Evolutionary conservation across 2,329 filamentous ascomycete genomes (phyloP).

Genomic region (Sarocladium brachiariae): DNA sequence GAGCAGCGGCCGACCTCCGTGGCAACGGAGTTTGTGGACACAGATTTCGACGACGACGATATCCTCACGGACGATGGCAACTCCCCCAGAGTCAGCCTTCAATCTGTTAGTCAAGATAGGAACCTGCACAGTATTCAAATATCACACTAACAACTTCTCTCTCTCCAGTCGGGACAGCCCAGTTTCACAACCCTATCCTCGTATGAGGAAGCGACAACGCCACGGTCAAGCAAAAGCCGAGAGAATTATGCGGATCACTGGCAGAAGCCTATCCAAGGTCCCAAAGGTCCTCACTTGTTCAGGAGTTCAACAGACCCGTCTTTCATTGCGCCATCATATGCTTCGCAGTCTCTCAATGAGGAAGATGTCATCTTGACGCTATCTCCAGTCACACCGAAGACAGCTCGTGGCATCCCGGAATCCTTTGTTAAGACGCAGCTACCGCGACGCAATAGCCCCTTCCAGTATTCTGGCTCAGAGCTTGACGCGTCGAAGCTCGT

Average conservation of each 20-base stretch:
- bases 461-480: conserved; percentile 49
- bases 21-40: conserved; percentile 72
- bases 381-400: conserved; percentile 67
- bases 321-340: conserved; percentile 14
- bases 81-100: conserved; percentile 60
- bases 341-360: conserved; percentile 20
- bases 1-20: conserved; percentile 57
- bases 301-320: conserved; percentile 51
- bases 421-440: conserved; percentile 19
- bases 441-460: conserved; percentile 40
- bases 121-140: too few relatives aligned
- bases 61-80: conserved; percentile 56
- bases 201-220: conserved; percentile 76
- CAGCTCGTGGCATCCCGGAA: conserved; percentile 30
- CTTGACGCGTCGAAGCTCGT: conserved; percentile 54
- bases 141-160: conserved; percentile 11
- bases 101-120: conserved; percentile 53
- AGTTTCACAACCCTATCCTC: conserved; percentile 85
- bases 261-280: conserved; percentile 67
- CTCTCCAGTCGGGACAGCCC: conserved; percentile 59
- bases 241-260: conserved; percentile 54
- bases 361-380: conserved; percentile 55
- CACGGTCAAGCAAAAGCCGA: conserved; percentile 56
- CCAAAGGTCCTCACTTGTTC: conserved; percentile 81
- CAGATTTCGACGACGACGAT: conserved; percentile 63